Evolutionary conservation across 2,329 filamentous ascomycete genomes (phyloP), one percentile per base, ranked within the genome.

Genomic region (Ophiostoma himal-ulmi): DNA sequence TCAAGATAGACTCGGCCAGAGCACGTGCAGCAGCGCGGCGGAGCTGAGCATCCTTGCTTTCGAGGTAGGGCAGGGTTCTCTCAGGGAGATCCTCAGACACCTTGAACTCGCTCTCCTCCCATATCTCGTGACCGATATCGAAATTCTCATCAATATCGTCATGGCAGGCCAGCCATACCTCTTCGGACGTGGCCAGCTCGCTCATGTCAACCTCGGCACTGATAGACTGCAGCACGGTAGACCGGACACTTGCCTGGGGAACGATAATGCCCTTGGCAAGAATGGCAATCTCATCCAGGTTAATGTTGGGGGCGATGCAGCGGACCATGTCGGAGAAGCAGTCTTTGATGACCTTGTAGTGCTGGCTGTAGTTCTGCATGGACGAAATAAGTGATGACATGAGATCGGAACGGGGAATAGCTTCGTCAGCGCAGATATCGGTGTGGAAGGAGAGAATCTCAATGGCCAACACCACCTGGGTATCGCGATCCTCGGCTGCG

Each of bases 301-400:
- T 89, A 74, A 97, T 93, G 75, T 93, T 97, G 2, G 91, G 88
- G 3, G 94, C 91, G 68, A 98, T 85, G 73, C 90, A 94, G 72
- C 93, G 89, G 76, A 92, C 92, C 74, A 96, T 86, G 78, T 98
- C 93, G 69, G 91, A 85, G 73, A 99, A 87, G 76, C 93, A 96
- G 79, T 99, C 95, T 78, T 94, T 97, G 80, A 97, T 88, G 71
- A 94, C 83, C 80, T 97, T 97, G 82, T 97, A 97, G 79, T 99
- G 95, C 77, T 96, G 93, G 64, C 89, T 90, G 78, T 96, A 97
- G 72, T 82, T 86, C 77, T 96, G 92, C 91, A 99, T 96, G 1
- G 93, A 90, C 64, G 83, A 83, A 70, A 97, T 89, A 52, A 99
- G 83, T 3, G 86, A 84, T 2, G 86, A 82, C 4, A 98, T 79